Conservation (phyloP, 306 rosid genomes). For the Arachis stenosperma region DNA sequence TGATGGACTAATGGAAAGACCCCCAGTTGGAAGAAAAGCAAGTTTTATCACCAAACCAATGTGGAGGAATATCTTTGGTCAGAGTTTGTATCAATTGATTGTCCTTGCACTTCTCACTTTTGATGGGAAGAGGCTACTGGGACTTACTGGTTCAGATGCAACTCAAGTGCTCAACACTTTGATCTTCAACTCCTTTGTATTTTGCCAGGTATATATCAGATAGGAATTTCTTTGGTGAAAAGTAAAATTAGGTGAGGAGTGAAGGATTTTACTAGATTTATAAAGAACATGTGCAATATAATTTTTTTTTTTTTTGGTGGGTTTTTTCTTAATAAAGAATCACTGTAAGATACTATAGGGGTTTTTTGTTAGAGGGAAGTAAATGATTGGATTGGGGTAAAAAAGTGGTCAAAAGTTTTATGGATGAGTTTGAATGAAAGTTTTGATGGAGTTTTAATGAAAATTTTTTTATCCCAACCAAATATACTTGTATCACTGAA, state of each 20-base stretch:
- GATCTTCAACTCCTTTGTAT: conserved; percentile 91
- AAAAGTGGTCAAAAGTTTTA: too few species aligned
- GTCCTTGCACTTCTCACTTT: conserved; percentile 74
- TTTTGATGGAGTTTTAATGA: too few species aligned
- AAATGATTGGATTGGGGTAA: neutral
- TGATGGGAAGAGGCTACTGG: conserved; percentile 67
- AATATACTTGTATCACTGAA: too few species aligned
- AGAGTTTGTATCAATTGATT: conserved; percentile 79
- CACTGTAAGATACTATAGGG: neutral
- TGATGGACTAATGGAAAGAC: conserved; percentile 76
- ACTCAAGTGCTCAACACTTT: conserved; percentile 68
- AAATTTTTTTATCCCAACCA: too few species aligned
- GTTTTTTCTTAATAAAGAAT: too few species aligned
- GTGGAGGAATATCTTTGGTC: conserved; percentile 96
- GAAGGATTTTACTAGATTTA: too few species aligned
- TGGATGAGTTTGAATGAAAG: too few species aligned
- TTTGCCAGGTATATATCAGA: conserved; percentile 73
- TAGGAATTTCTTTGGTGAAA: too few species aligned
- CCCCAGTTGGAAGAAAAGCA: conserved; percentile 68
- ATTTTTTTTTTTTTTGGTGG: too few species aligned
- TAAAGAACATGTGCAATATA: too few species aligned
- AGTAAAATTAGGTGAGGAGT: too few species aligned
- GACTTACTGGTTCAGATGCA: conserved; percentile 71
- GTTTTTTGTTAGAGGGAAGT: neutral
- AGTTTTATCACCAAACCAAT: conserved; percentile 80